Evolutionary conservation across 1,284 basidiomycete genomes (phyloP).

Genomic region (Leccinum pallidistipes): DNA sequence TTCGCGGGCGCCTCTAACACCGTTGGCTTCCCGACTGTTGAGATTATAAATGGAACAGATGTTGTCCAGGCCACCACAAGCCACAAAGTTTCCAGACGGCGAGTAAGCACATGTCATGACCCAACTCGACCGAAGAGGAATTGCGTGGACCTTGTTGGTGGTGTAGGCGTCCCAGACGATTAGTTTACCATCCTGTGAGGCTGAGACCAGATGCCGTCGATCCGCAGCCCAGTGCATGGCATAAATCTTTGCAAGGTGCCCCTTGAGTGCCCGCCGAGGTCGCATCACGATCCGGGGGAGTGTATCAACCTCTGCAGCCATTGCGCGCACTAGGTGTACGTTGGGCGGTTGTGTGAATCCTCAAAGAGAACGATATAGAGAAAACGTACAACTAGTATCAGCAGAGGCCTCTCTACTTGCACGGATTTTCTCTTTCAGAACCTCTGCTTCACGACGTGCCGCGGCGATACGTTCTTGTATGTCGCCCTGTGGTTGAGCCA

Average conservation of each 20-base stretch:
- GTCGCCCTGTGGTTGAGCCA: constrained; percentile 82
- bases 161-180: constrained; percentile 99
- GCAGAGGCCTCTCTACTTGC: constrained; percentile 93
- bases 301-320: constrained; percentile 95
- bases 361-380: background rate
- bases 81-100: constrained; percentile 95
- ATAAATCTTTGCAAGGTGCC: constrained; percentile 98
- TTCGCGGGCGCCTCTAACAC: constrained; percentile 82
- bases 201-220: constrained; percentile 95
- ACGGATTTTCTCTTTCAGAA: constrained; percentile 96
- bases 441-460: constrained; percentile 94
- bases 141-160: constrained; percentile 99
- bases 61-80: constrained; percentile 98
- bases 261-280: constrained; percentile 90
- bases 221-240: constrained; percentile 99
- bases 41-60: constrained; percentile 98
- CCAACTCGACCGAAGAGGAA: constrained; percentile 96
- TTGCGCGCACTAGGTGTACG: constrained; percentile 74
- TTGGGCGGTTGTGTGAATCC: constrained; percentile 3
- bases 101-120: constrained; percentile 99
- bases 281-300: constrained; percentile 96
- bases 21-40: constrained; percentile 69
- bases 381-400: constrained; percentile 87
- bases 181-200: constrained; percentile 98
- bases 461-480: constrained; percentile 95